Percentiles rank a stretch among this genome's conserved stretches.
Conservation (phyloP, 164 flowering plant species). For the Magnolia kwangsiensis region DNA sequence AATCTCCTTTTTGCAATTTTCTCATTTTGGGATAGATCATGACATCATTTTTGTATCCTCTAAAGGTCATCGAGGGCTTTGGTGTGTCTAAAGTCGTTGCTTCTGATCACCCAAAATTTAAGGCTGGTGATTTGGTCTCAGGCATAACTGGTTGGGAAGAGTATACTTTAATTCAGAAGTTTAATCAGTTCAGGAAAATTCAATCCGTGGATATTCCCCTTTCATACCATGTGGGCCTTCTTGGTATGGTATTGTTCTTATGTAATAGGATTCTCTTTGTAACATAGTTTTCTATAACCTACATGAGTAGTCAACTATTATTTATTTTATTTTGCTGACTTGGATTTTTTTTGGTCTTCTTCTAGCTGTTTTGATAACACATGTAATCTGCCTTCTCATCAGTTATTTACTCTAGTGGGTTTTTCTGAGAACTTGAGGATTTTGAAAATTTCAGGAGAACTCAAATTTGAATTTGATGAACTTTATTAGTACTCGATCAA, state of each 20-base stretch:
- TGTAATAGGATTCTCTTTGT: not conserved
- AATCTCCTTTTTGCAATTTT: not conserved
- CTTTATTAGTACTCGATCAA: too few species aligned
- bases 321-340: not conserved
- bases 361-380: too few species aligned
- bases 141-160: slow-evolving; percentile 89
- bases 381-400: too few species aligned
- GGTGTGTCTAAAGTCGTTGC: slow-evolving; percentile 72
- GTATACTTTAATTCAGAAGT: slow-evolving; percentile 43
- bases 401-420: too few species aligned
- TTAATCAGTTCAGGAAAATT: slow-evolving; percentile 51
- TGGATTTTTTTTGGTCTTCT: not conserved
- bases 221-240: slow-evolving; percentile 70
- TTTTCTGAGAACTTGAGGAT: too few species aligned
- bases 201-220: slow-evolving; percentile 51
- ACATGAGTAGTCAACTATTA: not conserved
- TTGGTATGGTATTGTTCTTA: slow-evolving; percentile 43
- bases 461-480: too few species aligned
- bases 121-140: slow-evolving; percentile 54
- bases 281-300: not conserved
- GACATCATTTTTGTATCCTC: slow-evolving; percentile 1
- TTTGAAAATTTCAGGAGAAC: too few species aligned
- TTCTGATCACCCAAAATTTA: slow-evolving; percentile 57
- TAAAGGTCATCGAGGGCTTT: slow-evolving; percentile 70
- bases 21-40: not conserved